Percentiles rank a stretch among this genome's conserved stretches.
These are phyloP conservation scores for Fragaria iinumae DNA, from an alignment of 306 rosid genomes.

Conservation along the genomic window DNA sequence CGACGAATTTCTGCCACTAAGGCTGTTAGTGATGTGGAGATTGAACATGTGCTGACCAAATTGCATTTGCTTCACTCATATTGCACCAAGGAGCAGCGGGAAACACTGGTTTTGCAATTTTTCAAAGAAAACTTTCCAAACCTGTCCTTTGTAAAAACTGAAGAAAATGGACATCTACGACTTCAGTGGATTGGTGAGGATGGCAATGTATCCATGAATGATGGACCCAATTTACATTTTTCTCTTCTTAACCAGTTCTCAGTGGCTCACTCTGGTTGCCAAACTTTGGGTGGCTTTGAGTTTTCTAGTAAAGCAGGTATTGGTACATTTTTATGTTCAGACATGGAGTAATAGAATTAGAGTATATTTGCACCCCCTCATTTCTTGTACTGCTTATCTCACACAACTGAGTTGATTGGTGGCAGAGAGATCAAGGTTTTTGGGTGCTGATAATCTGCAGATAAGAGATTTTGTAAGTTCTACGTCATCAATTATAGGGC, in stretches of 20 bases:
- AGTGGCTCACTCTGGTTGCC: slow-evolving; percentile 52
- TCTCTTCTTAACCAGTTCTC: slow-evolving; percentile 63
- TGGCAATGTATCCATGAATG: slow-evolving; percentile 29
- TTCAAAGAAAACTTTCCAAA: slow-evolving; percentile 55
- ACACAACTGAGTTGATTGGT: slow-evolving; percentile 33
- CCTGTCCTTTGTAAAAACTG: slow-evolving; percentile 39
- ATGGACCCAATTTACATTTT: slow-evolving; percentile 36
- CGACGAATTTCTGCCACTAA: slow-evolving; percentile 62
- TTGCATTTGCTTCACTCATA: slow-evolving; percentile 61
- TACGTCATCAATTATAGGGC: background rate
- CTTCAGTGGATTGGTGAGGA: slow-evolving; percentile 44
- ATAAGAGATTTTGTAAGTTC: slow-evolving; percentile 60
- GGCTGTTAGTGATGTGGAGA: slow-evolving; percentile 76
- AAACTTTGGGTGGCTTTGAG: slow-evolving; percentile 53
- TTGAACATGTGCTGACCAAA: slow-evolving; percentile 59
- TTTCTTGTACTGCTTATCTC: slow-evolving; percentile 21
- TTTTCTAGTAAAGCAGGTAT: slow-evolving; percentile 61
- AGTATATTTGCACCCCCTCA: background rate
- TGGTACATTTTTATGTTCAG: background rate
- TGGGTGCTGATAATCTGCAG: slow-evolving; percentile 48
- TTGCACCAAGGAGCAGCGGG: slow-evolving; percentile 56
- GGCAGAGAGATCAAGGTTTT: slow-evolving; percentile 61
- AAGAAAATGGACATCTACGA: slow-evolving; percentile 40
- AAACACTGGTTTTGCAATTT: slow-evolving; percentile 44
- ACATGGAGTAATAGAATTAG: slow-evolving; percentile 2